Percentiles rank a stretch among this genome's conserved stretches.
phyloP scores from a whole-genome alignment of 495 filamentous ascomycete species.

The Schizothecium vesticola region DNA sequence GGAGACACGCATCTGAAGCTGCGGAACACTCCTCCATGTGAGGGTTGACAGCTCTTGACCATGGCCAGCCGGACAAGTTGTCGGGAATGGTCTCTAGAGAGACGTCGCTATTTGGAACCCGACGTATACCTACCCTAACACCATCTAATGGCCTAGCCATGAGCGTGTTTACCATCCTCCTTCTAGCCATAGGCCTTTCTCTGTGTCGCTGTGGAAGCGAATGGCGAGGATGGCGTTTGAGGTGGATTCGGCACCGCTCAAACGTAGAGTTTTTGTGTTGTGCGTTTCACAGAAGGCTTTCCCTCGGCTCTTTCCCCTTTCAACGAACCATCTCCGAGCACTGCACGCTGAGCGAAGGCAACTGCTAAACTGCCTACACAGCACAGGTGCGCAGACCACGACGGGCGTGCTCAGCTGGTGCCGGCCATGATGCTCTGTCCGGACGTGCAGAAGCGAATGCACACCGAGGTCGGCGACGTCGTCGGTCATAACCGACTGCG shows the following conservation, averaged over 20 bases:
- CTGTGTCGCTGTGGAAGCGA: neutral
- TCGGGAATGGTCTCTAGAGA: neutral
- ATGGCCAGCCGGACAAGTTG: conserved; percentile 3
- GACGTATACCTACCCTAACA: too few species aligned
- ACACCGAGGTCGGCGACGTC: neutral
- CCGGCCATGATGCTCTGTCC: neutral
- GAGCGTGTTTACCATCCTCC: too few species aligned
- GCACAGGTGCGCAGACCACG: neutral
- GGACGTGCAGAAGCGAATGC: neutral
- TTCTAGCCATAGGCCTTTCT: too few species aligned
- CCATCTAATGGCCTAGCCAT: too few species aligned
- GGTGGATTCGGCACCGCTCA: neutral
- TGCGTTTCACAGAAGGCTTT: neutral
- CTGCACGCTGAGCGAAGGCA: too few species aligned
- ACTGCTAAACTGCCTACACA: too few species aligned
- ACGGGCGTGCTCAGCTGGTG: conserved; percentile 1
- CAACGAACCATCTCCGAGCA: too few species aligned
- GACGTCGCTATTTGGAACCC: too few species aligned
- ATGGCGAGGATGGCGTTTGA: neutral
- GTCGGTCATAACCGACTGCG: neutral
- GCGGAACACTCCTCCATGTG: conserved; percentile 2
- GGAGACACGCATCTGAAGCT: conserved; percentile 1
- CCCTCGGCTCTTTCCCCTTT: too few species aligned
- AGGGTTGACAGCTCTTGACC: conserved; percentile 6
- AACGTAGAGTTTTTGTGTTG: neutral